Conservation (phyloP, 306 rosid species). For the Fagus crenata region DNA sequence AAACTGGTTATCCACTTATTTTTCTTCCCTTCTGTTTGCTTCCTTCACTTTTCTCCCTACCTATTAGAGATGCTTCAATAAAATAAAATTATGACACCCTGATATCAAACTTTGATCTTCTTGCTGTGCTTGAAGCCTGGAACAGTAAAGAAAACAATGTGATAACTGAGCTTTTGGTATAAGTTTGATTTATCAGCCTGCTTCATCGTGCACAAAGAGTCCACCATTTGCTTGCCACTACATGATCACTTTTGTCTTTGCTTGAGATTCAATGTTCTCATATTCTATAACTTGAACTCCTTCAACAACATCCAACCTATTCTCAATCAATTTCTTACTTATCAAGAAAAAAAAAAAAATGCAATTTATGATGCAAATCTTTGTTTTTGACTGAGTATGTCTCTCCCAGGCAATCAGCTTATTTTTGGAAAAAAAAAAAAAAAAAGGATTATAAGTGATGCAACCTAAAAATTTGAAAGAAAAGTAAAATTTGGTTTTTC, state of each 20-base stretch:
- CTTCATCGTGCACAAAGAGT: too few species aligned
- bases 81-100: neutral
- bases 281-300: neutral
- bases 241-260: too few species aligned
- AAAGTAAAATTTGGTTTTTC: neutral
- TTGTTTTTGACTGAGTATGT: too few species aligned
- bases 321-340: too few species aligned
- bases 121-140: neutral
- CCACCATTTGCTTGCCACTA: too few species aligned
- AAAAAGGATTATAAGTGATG: neutral
- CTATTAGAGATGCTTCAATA: neutral
- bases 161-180: too few species aligned
- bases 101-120: neutral
- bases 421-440: neutral
- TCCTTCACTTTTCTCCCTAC: neutral
- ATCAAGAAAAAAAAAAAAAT: too few species aligned
- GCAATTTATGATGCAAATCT: too few species aligned
- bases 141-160: too few species aligned
- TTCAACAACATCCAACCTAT: neutral
- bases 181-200: too few species aligned
- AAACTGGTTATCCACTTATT: neutral
- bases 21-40: neutral
- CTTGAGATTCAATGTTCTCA: too few species aligned
- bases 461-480: neutral
- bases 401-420: neutral